Evolutionary conservation across 805 yeast genomes (phyloP).

Genomic region (Candida endomychidarum): DNA sequence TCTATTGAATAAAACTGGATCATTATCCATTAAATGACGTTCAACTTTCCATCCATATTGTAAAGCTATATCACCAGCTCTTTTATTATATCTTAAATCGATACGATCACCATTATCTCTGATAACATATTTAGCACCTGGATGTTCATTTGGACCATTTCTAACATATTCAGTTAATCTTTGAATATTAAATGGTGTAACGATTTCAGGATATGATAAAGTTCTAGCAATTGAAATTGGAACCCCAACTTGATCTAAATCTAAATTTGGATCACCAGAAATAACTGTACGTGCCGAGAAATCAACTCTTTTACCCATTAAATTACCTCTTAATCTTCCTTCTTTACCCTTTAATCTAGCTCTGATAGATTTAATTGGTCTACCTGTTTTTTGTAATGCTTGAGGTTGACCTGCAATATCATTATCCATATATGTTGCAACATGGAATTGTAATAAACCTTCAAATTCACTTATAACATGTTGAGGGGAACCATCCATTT

Average conservation of each 20-base stretch:
- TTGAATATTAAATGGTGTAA: slow-evolving; percentile 96
- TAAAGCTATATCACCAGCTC: slow-evolving; percentile 96
- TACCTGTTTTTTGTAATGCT: slow-evolving; percentile 96
- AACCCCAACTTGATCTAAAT: slow-evolving; percentile 98
- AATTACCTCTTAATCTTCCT: slow-evolving; percentile 96
- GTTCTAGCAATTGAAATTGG: slow-evolving; percentile 97
- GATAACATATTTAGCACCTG: slow-evolving; percentile 98
- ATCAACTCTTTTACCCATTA: slow-evolving; percentile 99
- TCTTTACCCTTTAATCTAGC: slow-evolving; percentile 99
- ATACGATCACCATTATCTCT: slow-evolving; percentile 99
- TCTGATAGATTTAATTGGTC: slow-evolving; percentile 97
- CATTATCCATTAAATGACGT: slow-evolving; percentile 96
- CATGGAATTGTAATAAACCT: slow-evolving; percentile 92
- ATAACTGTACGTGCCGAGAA: slow-evolving; percentile 98
- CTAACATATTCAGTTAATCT: slow-evolving; percentile 89
- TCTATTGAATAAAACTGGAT: slow-evolving; percentile 97
- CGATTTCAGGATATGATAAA: slow-evolving; percentile 93
- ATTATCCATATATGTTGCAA: slow-evolving; percentile 99
- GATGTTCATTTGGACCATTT: slow-evolving; percentile 98
- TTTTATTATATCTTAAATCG: slow-evolving; percentile 92
- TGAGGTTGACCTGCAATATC: slow-evolving; percentile 99
- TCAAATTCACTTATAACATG: slow-evolving; percentile 97
- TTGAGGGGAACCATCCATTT: slow-evolving; percentile 98
- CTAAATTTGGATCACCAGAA: slow-evolving; percentile 98
- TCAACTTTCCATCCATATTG: slow-evolving; percentile 99